Evolutionary conservation across 148 eudicot species (phyloP).

Genomic region (Pharnaceum exiguum): DNA sequence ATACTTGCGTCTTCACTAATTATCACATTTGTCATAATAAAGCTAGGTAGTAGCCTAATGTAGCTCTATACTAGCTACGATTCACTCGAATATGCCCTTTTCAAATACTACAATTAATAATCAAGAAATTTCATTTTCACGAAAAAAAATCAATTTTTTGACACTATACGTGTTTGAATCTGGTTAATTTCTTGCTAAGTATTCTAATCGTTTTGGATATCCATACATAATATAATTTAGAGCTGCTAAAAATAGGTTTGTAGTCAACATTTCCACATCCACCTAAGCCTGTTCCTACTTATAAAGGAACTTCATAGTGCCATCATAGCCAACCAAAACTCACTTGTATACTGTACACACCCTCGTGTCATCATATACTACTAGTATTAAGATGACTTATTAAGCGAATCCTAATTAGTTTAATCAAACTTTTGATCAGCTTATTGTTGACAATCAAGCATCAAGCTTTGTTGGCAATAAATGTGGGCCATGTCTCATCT

Average conservation of each 20-base stretch:
- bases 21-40: conserved; percentile 13
- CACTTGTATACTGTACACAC: neutral
- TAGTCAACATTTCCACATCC: conserved; percentile 20
- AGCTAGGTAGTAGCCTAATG: neutral
- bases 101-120: conserved; percentile 7
- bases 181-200: neutral
- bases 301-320: neutral
- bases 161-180: conserved; percentile 11
- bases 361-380: conserved; percentile 8
- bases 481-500: conserved; percentile 27
- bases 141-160: neutral
- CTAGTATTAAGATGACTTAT: neutral
- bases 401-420: neutral
- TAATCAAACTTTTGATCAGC: conserved; percentile 6
- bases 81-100: neutral
- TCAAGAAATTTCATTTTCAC: neutral
- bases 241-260: conserved; percentile 14
- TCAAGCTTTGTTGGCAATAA: neutral
- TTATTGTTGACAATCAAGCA: conserved; percentile 10
- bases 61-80: neutral
- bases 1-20: conserved; percentile 12
- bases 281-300: conserved; percentile 6
- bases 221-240: conserved; percentile 8
- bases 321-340: conserved; percentile 1
- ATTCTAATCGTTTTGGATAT: conserved; percentile 13